phyloP scores from a whole-genome alignment of 495 filamentous ascomycete genomes.

The Evansstolkia leycettana region DNA sequence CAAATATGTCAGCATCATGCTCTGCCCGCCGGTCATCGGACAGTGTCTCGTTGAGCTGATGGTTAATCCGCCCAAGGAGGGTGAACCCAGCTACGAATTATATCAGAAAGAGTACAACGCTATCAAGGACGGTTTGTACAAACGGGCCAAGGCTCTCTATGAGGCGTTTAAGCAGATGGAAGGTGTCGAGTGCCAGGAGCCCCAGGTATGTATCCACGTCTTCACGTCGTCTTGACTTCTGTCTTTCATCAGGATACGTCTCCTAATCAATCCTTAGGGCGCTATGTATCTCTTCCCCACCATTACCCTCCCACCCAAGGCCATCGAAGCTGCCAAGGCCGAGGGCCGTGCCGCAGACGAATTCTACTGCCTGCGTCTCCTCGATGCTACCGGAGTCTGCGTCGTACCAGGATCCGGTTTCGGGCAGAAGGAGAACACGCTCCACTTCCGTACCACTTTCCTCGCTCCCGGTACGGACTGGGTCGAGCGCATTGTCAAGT shows the following conservation, averaged over 20 bases:
- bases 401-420: conserved; percentile 88
- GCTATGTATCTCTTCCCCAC: conserved; percentile 98
- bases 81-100: conserved; percentile 67
- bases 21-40: conserved; percentile 89
- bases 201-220: conserved; percentile 35
- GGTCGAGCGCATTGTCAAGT: conserved; percentile 76
- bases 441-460: conserved; percentile 97
- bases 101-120: conserved; percentile 75
- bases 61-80: conserved; percentile 82
- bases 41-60: conserved; percentile 94
- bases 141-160: conserved; percentile 74
- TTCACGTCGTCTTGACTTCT: neutral
- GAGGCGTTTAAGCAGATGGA: conserved; percentile 89
- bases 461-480: conserved; percentile 91
- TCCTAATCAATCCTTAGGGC: conserved; percentile 39
- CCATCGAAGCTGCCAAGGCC: conserved; percentile 57
- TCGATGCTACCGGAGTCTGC: conserved; percentile 94
- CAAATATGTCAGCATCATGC: conserved; percentile 91
- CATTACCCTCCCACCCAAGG: conserved; percentile 65
- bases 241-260: neutral
- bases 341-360: conserved; percentile 74
- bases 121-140: conserved; percentile 61
- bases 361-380: conserved; percentile 80
- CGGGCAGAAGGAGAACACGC: conserved; percentile 79
- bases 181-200: conserved; percentile 78